A percentile compares a stretch with the other conserved stretches of the same genome.
phyloP scores from a whole-genome alignment of 2,329 filamentous ascomycete genomes.

The Fusarium globosum region DNA sequence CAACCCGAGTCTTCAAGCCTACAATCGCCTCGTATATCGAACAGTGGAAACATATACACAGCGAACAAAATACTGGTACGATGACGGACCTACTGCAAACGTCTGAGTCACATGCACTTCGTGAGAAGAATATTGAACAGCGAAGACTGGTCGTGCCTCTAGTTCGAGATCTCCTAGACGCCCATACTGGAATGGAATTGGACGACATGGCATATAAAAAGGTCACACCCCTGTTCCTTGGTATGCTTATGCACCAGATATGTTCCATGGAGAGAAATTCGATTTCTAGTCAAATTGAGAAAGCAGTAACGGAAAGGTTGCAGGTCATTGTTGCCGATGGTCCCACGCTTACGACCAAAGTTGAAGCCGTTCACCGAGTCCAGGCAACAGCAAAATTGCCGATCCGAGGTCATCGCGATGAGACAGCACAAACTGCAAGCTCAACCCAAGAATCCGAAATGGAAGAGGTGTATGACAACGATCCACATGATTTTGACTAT shows the following conservation, averaged over 20 bases:
- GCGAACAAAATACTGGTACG: too few species aligned
- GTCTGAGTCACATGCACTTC: background rate
- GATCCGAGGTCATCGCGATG: background rate
- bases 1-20: slow-evolving; percentile 32
- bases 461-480: background rate
- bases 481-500: background rate
- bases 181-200: background rate
- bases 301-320: slow-evolving; percentile 1
- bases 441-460: background rate
- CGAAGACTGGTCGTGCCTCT: background rate
- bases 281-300: background rate
- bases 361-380: background rate
- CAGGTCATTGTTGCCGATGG: background rate
- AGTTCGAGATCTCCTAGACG: slow-evolving; percentile 2
- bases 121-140: background rate
- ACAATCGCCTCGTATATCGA: slow-evolving; percentile 31
- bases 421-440: rapidly evolving
- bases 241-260: slow-evolving; percentile 19
- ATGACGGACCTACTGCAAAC: rapidly evolving
- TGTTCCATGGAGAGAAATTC: background rate
- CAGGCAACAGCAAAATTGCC: background rate
- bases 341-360: background rate
- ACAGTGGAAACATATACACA: slow-evolving; percentile 21
- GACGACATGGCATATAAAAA: background rate
- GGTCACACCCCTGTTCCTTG: slow-evolving; percentile 17